A percentile compares a stretch with the other conserved stretches of the same genome.
phyloP scores from a whole-genome alignment of 805 yeast species.

The Nakazawaea wyomingensis region DNA sequence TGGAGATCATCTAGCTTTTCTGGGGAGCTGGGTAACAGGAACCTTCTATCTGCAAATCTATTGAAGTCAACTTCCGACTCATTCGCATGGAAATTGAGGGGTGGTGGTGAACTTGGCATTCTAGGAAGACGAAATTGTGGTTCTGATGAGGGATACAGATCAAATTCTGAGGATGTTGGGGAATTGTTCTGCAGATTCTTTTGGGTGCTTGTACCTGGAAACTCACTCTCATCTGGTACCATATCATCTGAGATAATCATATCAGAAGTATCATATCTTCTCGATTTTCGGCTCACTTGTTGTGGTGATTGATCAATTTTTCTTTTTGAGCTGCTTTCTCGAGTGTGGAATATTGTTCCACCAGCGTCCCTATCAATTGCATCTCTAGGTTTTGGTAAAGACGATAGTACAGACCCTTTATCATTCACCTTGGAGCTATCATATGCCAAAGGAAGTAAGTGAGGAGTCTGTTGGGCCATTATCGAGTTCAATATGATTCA shows the following conservation, averaged over 20 bases:
- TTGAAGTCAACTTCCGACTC: constrained; percentile 23
- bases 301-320: constrained; percentile 17
- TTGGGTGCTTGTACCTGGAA: constrained; percentile 6
- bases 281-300: neutral
- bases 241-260: constrained; percentile 14
- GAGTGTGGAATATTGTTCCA: constrained; percentile 37
- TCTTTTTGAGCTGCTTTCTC: constrained; percentile 33
- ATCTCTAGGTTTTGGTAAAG: constrained; percentile 34
- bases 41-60: constrained; percentile 11
- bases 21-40: constrained; percentile 20
- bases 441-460: constrained; percentile 48
- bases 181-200: neutral
- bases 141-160: constrained; percentile 14
- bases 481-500: neutral
- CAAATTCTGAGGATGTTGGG: constrained; percentile 8
- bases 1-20: constrained; percentile 8
- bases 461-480: constrained; percentile 15
- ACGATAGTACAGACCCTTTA: constrained; percentile 26
- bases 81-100: constrained; percentile 25
- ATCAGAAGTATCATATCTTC: constrained; percentile 12
- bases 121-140: constrained; percentile 28
- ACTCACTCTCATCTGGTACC: neutral
- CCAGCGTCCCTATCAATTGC: constrained; percentile 39
- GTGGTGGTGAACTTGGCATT: constrained; percentile 32
- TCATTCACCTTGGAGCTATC: constrained; percentile 31